Conservation (phyloP, 2,329 filamentous ascomycete species). For the Ilyonectria robusta region DNA sequence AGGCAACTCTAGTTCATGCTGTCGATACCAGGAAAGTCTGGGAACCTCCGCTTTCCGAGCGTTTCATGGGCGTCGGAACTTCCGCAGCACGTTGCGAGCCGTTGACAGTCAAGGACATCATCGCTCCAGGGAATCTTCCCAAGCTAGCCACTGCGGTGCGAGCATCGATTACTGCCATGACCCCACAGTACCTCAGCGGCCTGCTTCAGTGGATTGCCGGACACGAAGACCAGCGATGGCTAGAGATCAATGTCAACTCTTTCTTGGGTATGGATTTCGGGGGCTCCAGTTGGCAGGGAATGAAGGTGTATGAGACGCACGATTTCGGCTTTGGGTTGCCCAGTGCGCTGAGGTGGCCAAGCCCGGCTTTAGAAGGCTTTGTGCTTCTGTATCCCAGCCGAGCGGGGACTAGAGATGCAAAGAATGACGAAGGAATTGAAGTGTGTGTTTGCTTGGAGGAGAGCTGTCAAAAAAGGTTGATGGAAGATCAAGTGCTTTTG, state of each 20-base stretch:
- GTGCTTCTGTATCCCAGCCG: constrained; percentile 25
- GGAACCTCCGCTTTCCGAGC: constrained; percentile 19
- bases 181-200: constrained; percentile 4
- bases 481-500: constrained; percentile 19
- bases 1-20: constrained; percentile 31
- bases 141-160: constrained; percentile 11
- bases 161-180: constrained; percentile 23
- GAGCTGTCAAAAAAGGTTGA: constrained; percentile 10
- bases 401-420: neutral
- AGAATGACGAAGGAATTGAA: constrained; percentile 24
- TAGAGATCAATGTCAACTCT: constrained; percentile 18
- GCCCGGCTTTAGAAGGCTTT: constrained; percentile 26
- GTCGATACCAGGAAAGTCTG: constrained; percentile 26
- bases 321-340: constrained; percentile 32
- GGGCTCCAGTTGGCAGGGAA: constrained; percentile 30
- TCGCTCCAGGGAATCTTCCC: constrained; percentile 6
- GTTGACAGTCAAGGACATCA: constrained; percentile 18
- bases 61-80: constrained; percentile 22
- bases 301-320: constrained; percentile 25
- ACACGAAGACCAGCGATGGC: constrained; percentile 7
- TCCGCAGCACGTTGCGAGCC: constrained; percentile 13
- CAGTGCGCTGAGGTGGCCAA: constrained; percentile 19
- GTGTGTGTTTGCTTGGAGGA: constrained; percentile 28
- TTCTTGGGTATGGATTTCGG: constrained; percentile 15
- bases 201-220: constrained; percentile 22